These are phyloP conservation scores for Sporothrix schenckii DNA, from an alignment of 2,329 filamentous ascomycete genomes.

Conservation along the genomic window DNA sequence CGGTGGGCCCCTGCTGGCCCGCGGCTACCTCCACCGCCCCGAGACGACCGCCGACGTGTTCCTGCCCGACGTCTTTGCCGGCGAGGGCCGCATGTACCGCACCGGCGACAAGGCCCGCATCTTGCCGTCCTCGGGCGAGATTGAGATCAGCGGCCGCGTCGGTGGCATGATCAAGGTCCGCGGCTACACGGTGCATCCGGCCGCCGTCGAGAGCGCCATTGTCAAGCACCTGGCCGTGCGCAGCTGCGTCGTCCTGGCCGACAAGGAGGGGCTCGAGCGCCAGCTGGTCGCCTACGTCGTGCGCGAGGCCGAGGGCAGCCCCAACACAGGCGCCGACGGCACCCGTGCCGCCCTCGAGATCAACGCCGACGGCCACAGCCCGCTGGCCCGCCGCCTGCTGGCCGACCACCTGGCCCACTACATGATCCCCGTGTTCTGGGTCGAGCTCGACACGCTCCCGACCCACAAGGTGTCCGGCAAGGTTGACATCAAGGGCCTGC, in stretches of 20 bases:
- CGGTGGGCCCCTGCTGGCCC: conserved; percentile 71
- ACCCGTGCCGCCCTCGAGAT: conserved; percentile 60
- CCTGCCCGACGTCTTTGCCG: conserved; percentile 64
- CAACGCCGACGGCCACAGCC: conserved; percentile 71
- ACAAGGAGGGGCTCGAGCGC: conserved; percentile 73
- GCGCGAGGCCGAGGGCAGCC: conserved; percentile 59
- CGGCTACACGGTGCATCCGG: conserved; percentile 76
- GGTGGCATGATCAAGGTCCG: conserved; percentile 81
- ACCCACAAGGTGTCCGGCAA: conserved; percentile 81
- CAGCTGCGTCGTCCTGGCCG: conserved; percentile 71
- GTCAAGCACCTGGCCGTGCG: conserved; percentile 69
- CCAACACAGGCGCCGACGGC: conserved; percentile 12
- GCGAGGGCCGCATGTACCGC: conserved; percentile 67
- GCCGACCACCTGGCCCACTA: conserved; percentile 73
- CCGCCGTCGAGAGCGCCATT: conserved; percentile 74
- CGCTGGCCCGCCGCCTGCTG: conserved; percentile 66
- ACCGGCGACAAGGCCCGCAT: conserved; percentile 72
- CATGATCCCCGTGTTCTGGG: conserved; percentile 81
- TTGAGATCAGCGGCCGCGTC: conserved; percentile 76
- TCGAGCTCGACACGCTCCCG: conserved; percentile 69
- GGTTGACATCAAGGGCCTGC: conserved; percentile 71
- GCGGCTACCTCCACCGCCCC: conserved; percentile 78
- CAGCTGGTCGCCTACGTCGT: conserved; percentile 79
- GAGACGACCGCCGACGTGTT: conserved; percentile 77
- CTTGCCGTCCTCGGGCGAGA: conserved; percentile 65